Conservation (phyloP, 305 asterid species). For the Salvia sclarea region DNA sequence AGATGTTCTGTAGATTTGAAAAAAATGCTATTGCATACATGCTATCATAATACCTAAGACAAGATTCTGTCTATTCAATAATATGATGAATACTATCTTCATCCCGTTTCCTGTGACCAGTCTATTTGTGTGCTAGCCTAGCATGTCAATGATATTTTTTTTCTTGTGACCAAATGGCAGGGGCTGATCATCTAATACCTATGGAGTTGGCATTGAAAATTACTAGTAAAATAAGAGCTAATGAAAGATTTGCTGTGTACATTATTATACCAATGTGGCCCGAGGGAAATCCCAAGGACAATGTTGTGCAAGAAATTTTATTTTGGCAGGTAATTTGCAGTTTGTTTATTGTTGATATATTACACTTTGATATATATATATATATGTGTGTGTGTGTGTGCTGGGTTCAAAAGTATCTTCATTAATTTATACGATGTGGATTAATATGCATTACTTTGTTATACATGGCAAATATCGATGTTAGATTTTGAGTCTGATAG, state of each 20-base stretch:
- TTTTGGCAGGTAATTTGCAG: constrained; percentile 75
- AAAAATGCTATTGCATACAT: not conserved
- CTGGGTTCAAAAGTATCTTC: constrained; percentile 4
- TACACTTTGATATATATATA: constrained; percentile 4
- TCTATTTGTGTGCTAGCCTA: constrained; percentile 26
- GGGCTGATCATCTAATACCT: constrained; percentile 87
- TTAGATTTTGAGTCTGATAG: constrained; percentile 7
- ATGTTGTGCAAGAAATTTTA: constrained; percentile 82
- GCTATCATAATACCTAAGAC: not conserved
- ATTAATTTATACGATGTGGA: not conserved
- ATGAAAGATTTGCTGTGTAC: constrained; percentile 75
- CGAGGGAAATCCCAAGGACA: constrained; percentile 80
- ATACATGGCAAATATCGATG: constrained; percentile 12
- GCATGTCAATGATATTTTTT: constrained; percentile 11
- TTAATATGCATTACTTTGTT: constrained; percentile 6
- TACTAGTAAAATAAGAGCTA: constrained; percentile 72
- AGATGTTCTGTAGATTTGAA: constrained; percentile 9
- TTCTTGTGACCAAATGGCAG: constrained; percentile 40
- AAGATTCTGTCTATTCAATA: not conserved
- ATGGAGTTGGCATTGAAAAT: constrained; percentile 78
- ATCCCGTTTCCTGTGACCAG: not conserved
- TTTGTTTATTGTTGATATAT: constrained; percentile 12
- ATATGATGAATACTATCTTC: not conserved
- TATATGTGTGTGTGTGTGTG: no score
- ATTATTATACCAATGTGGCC: constrained; percentile 93